These are phyloP conservation scores for Gymnopilus junonius DNA, from an alignment of 768 basidiomycete genomes.

Conservation along the genomic window DNA sequence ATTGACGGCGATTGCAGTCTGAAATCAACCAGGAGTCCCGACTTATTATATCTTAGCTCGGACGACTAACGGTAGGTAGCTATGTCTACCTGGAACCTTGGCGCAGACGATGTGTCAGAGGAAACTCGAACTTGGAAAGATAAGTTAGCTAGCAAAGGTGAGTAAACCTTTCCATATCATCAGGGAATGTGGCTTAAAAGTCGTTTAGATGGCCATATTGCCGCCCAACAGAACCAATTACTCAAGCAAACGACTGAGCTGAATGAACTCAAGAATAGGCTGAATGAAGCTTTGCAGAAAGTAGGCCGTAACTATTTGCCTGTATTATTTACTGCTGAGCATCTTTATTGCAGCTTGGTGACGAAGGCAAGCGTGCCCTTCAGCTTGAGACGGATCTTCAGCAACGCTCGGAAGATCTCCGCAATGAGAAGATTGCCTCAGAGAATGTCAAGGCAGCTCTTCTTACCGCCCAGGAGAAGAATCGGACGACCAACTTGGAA, in stretches of 20 bases:
- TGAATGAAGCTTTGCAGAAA: conserved; percentile 53
- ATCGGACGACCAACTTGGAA: conserved; percentile 54
- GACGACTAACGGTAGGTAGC: conserved; percentile 19
- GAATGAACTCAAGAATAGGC: conserved; percentile 43
- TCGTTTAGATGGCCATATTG: conserved; percentile 49
- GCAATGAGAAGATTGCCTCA: conserved; percentile 53
- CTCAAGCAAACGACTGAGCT: conserved; percentile 45
- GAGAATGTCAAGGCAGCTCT: conserved; percentile 59
- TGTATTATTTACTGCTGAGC: background rate
- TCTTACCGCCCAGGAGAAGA: conserved; percentile 48
- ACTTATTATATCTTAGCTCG: conserved; percentile 1
- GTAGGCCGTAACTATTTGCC: conserved; percentile 30
- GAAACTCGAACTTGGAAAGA: conserved; percentile 51
- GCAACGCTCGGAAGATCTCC: conserved; percentile 57
- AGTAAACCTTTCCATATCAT: conserved; percentile 2
- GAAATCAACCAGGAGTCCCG: background rate
- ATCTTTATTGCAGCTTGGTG: conserved; percentile 47
- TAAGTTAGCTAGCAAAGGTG: conserved; percentile 56
- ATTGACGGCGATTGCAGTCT: background rate
- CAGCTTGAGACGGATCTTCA: conserved; percentile 56
- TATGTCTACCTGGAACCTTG: conserved; percentile 55
- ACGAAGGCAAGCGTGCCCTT: conserved; percentile 59
- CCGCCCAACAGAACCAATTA: conserved; percentile 48
- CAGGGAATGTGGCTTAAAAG: conserved; percentile 12
- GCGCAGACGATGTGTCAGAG: conserved; percentile 49